Conservation (phyloP, 805 yeast species). For the Candida alai region DNA sequence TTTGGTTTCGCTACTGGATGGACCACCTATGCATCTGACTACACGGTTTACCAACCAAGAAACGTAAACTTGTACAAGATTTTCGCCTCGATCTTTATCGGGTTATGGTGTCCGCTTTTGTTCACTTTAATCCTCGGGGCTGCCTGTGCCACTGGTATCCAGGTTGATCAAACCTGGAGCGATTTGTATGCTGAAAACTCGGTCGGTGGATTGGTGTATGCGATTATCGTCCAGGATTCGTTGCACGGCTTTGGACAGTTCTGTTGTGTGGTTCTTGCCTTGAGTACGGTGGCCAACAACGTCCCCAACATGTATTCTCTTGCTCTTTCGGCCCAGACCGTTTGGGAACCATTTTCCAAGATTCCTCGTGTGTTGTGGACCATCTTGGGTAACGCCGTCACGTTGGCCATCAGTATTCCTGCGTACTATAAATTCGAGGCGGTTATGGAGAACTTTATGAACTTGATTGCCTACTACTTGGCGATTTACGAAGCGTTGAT, state of each 20-base stretch:
- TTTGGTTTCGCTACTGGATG: conserved; percentile 93
- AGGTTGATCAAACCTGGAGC: conserved; percentile 31
- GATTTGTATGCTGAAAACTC: conserved; percentile 25
- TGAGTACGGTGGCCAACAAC: conserved; percentile 87
- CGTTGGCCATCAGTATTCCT: conserved; percentile 86
- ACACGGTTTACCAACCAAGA: conserved; percentile 80
- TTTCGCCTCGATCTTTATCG: conserved; percentile 60
- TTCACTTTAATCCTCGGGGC: conserved; percentile 83
- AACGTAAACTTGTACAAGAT: conserved; percentile 55
- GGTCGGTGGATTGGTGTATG: conserved; percentile 74
- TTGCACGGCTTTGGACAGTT: conserved; percentile 88
- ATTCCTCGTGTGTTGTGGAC: conserved; percentile 88
- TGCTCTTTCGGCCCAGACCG: conserved; percentile 80
- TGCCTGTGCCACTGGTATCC: conserved; percentile 71
- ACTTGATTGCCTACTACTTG: conserved; percentile 85
- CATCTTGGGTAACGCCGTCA: conserved; percentile 63
- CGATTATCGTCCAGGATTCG: conserved; percentile 72
- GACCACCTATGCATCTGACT: conserved; percentile 91
- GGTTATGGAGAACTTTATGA: conserved; percentile 85
- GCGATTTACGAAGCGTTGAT: conserved; percentile 77
- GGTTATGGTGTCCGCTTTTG: conserved; percentile 63
- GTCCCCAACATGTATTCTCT: conserved; percentile 93
- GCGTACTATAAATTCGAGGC: conserved; percentile 70
- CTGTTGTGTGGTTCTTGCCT: conserved; percentile 77
- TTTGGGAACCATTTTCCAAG: conserved; percentile 69